phyloP scores from a whole-genome alignment of 176 grass and related monocot species.

The Hordeum marinum region DNA sequence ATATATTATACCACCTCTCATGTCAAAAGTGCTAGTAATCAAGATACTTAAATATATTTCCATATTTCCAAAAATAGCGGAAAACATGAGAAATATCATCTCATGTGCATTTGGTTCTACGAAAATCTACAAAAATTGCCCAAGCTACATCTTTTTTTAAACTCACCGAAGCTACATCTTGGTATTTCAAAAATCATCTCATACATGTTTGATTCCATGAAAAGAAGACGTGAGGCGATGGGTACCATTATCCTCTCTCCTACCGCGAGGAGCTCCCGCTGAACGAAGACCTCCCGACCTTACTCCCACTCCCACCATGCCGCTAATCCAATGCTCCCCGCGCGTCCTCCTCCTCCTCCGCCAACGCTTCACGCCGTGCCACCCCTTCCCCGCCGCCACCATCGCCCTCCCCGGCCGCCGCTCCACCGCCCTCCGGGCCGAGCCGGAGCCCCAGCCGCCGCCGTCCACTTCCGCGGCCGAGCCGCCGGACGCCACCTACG shows the following conservation, averaged over 20 bases:
- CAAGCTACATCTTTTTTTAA: no score
- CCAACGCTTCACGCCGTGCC: conserved; percentile 10
- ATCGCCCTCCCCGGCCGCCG: neutral
- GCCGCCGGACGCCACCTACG: neutral
- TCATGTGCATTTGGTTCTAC: no score
- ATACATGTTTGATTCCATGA: no score
- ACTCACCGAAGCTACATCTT: no score
- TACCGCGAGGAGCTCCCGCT: neutral
- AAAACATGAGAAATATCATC: no score
- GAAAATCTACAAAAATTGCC: no score
- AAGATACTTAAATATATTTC: no score
- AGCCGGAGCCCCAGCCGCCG: conserved; percentile 14
- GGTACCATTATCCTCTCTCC: conserved; percentile 24
- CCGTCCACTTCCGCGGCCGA: neutral
- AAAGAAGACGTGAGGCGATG: no score
- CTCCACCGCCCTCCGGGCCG: conserved; percentile 14
- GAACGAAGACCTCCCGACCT: neutral
- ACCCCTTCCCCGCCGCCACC: neutral
- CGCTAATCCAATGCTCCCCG: conserved; percentile 37
- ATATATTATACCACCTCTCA: no score
- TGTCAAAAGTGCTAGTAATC: no score
- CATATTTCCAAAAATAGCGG: no score
- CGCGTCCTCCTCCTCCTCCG: conserved; percentile 26
- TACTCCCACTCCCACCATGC: conserved; percentile 12
- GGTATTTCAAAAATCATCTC: no score